phyloP scores from a whole-genome alignment of 2,329 filamentous ascomycete species.

The Apiospora pterosperma region DNA sequence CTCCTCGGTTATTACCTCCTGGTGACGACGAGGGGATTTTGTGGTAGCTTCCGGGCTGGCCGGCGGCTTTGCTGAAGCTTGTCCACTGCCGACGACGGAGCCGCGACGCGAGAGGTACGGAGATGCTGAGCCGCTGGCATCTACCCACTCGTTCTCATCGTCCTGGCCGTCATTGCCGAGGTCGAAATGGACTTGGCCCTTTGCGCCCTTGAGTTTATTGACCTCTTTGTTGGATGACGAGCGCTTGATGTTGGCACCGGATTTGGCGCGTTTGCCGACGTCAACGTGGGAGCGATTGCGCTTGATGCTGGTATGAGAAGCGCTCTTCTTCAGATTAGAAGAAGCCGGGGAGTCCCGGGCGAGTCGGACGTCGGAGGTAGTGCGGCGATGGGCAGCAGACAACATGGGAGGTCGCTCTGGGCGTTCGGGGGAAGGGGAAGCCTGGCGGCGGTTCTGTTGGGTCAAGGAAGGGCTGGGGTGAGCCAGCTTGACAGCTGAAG shows the following conservation, averaged over 20 bases:
- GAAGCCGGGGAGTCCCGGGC: conserved; percentile 38
- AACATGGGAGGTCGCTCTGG: conserved; percentile 35
- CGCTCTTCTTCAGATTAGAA: conserved; percentile 46
- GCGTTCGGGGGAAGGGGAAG: conserved; percentile 32
- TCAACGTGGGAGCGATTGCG: conserved; percentile 59
- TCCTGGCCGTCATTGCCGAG: conserved; percentile 49
- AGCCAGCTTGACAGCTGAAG: conserved; percentile 1
- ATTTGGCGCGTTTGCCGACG: conserved; percentile 49
- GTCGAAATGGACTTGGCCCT: conserved; percentile 60
- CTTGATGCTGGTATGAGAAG: conserved; percentile 53
- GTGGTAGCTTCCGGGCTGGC: conserved; percentile 23
- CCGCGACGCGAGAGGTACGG: conserved; percentile 51
- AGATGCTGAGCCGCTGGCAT: conserved; percentile 61
- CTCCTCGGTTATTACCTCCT: conserved; percentile 7
- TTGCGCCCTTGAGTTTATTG: conserved; percentile 39
- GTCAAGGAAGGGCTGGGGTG: background rate
- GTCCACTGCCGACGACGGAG: conserved; percentile 47
- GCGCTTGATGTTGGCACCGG: conserved; percentile 50
- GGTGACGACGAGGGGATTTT: conserved; percentile 26
- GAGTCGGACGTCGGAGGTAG: conserved; percentile 49
- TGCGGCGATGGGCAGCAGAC: conserved; percentile 40
- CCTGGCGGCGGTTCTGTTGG: conserved; percentile 18
- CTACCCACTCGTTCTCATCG: conserved; percentile 61
- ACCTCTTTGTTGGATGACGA: conserved; percentile 48
- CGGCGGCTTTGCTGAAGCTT: conserved; percentile 39